Evolutionary conservation across 1,284 basidiomycete genomes (phyloP).

Genomic region (Apiotrichum domesticum): DNA sequence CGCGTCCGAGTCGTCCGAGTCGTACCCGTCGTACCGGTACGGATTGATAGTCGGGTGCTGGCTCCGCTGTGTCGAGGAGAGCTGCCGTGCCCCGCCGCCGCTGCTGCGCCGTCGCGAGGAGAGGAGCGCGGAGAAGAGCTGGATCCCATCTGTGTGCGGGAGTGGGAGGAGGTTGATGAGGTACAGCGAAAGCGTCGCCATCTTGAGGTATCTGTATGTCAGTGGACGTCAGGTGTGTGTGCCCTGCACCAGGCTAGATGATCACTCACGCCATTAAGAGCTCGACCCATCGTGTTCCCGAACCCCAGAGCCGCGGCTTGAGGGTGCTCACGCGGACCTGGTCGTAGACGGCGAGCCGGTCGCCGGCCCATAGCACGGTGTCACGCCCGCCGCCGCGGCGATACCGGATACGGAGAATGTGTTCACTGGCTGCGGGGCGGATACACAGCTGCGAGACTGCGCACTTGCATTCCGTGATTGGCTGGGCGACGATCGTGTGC

Average conservation of each 20-base stretch:
- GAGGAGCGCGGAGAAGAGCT: conserved; percentile 28
- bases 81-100: not conserved
- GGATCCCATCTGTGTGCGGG: conserved; percentile 38
- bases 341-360: conserved; percentile 22
- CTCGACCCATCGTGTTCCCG: conserved; percentile 24
- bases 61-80: conserved; percentile 4
- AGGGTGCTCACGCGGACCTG: conserved; percentile 24
- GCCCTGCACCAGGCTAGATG: no score
- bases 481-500: conserved; percentile 23
- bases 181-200: conserved; percentile 38
- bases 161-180: conserved; percentile 44
- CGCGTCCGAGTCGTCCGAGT: conserved; percentile 25
- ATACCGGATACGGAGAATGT: conserved; percentile 28
- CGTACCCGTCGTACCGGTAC: conserved; percentile 13
- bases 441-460: conserved; percentile 30
- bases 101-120: not conserved
- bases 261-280: conserved; percentile 32
- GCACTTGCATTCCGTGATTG: conserved; percentile 3
- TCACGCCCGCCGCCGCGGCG: conserved; percentile 2
- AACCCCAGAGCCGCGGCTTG: conserved; percentile 20
- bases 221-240: not conserved
- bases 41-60: conserved; percentile 15
- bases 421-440: conserved; percentile 19
- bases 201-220: conserved; percentile 30
- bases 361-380: conserved; percentile 33